Evolutionary conservation across 2,329 filamentous ascomycete genomes (phyloP), one percentile per base, ranked within the genome.

Genomic region (Alternaria triticimaculans): DNA sequence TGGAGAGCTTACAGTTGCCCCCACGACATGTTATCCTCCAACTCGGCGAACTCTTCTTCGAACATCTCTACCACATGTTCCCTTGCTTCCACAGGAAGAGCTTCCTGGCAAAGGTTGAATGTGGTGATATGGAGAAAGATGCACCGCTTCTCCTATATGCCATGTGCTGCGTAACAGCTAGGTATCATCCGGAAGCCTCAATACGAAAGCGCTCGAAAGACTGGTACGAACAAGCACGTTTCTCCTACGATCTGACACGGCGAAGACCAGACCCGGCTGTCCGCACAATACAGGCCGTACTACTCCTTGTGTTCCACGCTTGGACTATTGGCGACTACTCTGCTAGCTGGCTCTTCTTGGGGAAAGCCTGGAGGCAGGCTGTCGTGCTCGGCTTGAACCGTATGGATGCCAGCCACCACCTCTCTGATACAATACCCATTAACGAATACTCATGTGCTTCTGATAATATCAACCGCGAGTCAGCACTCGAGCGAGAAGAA

Each of bases 311-410:
- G 9, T 66, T 67, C 30, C 70, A 77, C 45, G 67, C 70, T 9
- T 67, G 53, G 50, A 74, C 70, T 2, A 60, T 64, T 8, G 75
- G 75, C 2, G 75, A 79, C 48, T 78, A 72, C 58, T 75, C 72
- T 14, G 51, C 70, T 18, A 70, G 67, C 33, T 78, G 74, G 73
- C 54, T 77, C 3, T 71, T 64, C n/a, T 45, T 79, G 18, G 77
- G 75, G 7, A 78, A 76, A 50, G 71, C 72, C 6, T 79, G 77
- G 77, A 69, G 76, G 46, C 76, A 78, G 57, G 71, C 66, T 5
- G 73, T 72, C 12, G 65, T 71, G 10, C 57, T 78, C 6, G 68
- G 72, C 4, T 58, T 78, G 45, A 77, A 79, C 56, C 68, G 71
- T 6, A 67, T 77, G 60, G 76, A 79, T 56, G 63, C 66, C 12